Base-by-base conservation (phyloP, 2,329 filamentous ascomycete genomes). In the Madurella mycetomatis region DNA sequence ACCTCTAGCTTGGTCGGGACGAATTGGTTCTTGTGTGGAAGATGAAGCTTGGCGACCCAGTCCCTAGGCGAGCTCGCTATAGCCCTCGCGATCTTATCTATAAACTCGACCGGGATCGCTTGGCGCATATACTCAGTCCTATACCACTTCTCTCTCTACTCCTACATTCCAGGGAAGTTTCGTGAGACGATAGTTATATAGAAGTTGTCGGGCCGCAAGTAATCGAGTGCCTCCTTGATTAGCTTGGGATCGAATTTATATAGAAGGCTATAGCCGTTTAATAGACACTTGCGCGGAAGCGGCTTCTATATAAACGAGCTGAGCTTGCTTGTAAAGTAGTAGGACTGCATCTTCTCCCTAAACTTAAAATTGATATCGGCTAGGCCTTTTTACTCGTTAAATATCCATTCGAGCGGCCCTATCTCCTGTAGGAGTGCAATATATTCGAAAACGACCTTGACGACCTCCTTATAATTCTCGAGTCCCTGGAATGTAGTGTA, bases 351-450 rank as follows among this genome's bases (percentile, higher is more conserved):
- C 76, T 97, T 97, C 68, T 97, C 90, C 71, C 86, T 90, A 73
- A 95, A 99, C 61, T 88, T 89, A 77, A 99, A 99, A 63, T 95
- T 88, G 12, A 97, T 90, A 62, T 97, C 92, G 43, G 88, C 86
- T 73, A 97, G 85, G 37, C 86, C 85, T 70, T 91, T 92, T 70
- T 94, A 88, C 72, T 99, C 94, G 32, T 95, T 83, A 55, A 94
- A 92, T 54, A 97, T 91, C 94, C 94, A 97, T 68, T 95, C 79
- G 62, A 95, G 87, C 0, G 92, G 92, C 5, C 87, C 82, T 2
- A 80, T 79, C 64, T 95, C 88, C 59, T 84, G 85, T 53, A 99
- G 81, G 69, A 99, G 82, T 11, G 90, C 85, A 59, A 97, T 85
- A 65, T 99, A 99, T 68, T 95, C 87, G 73, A 96, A 96, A 58